These are phyloP conservation scores for Pichia sorboxylosa DNA, from an alignment of 1,139 yeast genomes.

Conservation along the genomic window DNA sequence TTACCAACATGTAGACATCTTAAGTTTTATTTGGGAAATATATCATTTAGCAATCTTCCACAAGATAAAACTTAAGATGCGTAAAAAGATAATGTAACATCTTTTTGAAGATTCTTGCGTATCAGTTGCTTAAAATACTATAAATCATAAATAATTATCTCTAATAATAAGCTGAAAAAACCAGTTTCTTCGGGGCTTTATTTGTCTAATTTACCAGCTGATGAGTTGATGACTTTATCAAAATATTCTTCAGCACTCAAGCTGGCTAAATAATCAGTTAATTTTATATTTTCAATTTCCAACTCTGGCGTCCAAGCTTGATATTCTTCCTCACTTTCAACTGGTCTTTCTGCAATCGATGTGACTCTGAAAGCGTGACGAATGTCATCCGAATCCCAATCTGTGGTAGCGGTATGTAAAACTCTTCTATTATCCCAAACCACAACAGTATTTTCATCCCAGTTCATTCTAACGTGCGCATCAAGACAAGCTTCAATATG, in stretches of 20 bases:
- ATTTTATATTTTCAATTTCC: slow-evolving; percentile 11
- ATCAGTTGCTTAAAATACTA: no score
- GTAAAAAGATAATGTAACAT: no score
- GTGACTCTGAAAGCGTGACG: slow-evolving; percentile 65
- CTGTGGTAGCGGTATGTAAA: slow-evolving; percentile 51
- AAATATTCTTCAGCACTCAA: slow-evolving; percentile 14
- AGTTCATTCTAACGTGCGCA: slow-evolving; percentile 43
- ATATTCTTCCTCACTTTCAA: slow-evolving; percentile 20
- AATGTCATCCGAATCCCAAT: slow-evolving; percentile 44
- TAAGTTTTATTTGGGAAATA: no score
- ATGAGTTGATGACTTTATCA: slow-evolving; percentile 9
- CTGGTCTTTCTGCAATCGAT: slow-evolving; percentile 42
- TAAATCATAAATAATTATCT: no score
- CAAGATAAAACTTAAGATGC: no score
- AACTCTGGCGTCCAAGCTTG: slow-evolving; percentile 21
- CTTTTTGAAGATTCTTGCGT: no score
- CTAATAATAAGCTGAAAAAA: no score
- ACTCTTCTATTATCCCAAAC: slow-evolving; percentile 65
- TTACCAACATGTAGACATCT: no score
- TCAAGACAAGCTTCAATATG: slow-evolving; percentile 42
- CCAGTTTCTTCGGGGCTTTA: no score
- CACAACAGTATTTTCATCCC: slow-evolving; percentile 53
- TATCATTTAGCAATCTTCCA: no score
- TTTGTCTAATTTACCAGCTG: no score
- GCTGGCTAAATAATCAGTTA: slow-evolving; percentile 9